phyloP scores from a whole-genome alignment of 2,329 filamentous ascomycete species.

The Fusarium nelsonii region DNA sequence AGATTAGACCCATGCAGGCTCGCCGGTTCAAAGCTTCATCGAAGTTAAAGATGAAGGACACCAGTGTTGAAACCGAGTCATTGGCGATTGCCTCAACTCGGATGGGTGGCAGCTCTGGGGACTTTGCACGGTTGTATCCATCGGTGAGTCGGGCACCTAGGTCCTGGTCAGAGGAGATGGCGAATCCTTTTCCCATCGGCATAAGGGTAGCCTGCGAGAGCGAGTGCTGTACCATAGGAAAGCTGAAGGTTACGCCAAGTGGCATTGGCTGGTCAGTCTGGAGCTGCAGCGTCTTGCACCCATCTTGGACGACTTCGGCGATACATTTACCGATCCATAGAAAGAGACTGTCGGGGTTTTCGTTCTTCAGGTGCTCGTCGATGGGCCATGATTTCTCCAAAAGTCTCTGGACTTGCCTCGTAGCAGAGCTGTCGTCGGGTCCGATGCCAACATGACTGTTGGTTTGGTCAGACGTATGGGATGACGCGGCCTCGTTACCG shows the following conservation, averaged over 20 bases:
- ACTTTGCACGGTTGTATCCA: conserved; percentile 68
- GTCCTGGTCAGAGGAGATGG: conserved; percentile 70
- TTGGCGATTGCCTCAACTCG: conserved; percentile 83
- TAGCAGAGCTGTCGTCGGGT: conserved; percentile 32
- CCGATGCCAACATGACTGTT: conserved; percentile 26
- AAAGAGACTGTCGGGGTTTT: conserved; percentile 81
- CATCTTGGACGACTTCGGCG: conserved; percentile 75
- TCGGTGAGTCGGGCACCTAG: conserved; percentile 69
- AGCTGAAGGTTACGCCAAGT: conserved; percentile 77
- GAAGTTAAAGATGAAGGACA: conserved; percentile 80
- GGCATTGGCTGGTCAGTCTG: conserved; percentile 62
- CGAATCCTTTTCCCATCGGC: conserved; percentile 79
- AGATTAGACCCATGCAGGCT: conserved; percentile 83
- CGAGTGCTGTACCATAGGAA: conserved; percentile 74
- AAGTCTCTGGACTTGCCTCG: conserved; percentile 64
- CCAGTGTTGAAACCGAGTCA: conserved; percentile 82
- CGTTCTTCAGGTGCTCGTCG: conserved; percentile 76
- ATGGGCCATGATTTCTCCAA: conserved; percentile 82
- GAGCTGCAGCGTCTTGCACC: conserved; percentile 59
- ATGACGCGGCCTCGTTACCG: conserved; percentile 53
- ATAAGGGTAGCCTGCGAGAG: conserved; percentile 73
- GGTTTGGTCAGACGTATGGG: conserved; percentile 5
- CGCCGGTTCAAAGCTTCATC: conserved; percentile 71
- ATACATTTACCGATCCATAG: conserved; percentile 85
- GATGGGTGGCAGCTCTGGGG: conserved; percentile 69